Conservation (phyloP, 129 eudicot species). For the Pseudognaphalium luteoalbum region DNA sequence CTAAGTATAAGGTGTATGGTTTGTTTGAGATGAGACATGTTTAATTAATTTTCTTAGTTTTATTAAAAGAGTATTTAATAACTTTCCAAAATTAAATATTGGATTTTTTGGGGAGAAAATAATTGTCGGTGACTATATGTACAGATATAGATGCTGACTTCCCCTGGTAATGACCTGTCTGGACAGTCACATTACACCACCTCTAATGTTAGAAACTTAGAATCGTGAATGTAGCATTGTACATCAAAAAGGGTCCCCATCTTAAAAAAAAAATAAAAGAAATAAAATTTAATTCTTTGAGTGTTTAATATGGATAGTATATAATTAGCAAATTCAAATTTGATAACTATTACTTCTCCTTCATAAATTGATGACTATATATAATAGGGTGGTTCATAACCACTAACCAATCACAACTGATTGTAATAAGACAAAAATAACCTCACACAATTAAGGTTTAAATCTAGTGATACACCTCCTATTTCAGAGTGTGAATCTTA, state of each 20-base stretch:
- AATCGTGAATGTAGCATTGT: background rate
- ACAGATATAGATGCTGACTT: constrained; percentile 14
- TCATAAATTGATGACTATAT: background rate
- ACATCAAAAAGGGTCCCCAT: background rate
- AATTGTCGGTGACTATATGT: constrained; percentile 2
- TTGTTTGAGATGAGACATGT: background rate
- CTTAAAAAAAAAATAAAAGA: too few relatives aligned
- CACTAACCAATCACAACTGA: too few relatives aligned
- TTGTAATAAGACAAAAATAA: too few relatives aligned
- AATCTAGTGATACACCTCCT: background rate
- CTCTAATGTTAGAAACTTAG: background rate
- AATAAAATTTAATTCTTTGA: background rate
- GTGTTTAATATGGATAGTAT: background rate
- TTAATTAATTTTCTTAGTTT: too few relatives aligned
- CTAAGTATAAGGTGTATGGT: background rate
- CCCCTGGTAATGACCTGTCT: constrained; percentile 25
- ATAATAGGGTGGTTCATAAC: too few relatives aligned
- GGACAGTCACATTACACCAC: constrained; percentile 13
- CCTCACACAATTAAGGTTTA: too few relatives aligned
- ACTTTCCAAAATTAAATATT: background rate
- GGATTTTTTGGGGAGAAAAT: background rate
- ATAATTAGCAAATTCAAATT: background rate
- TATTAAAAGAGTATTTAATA: too few relatives aligned
- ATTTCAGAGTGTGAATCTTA: background rate
- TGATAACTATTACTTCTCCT: background rate